Evolutionary conservation across 768 basidiomycete genomes (phyloP).

Genomic region (Paxillus involutus): DNA sequence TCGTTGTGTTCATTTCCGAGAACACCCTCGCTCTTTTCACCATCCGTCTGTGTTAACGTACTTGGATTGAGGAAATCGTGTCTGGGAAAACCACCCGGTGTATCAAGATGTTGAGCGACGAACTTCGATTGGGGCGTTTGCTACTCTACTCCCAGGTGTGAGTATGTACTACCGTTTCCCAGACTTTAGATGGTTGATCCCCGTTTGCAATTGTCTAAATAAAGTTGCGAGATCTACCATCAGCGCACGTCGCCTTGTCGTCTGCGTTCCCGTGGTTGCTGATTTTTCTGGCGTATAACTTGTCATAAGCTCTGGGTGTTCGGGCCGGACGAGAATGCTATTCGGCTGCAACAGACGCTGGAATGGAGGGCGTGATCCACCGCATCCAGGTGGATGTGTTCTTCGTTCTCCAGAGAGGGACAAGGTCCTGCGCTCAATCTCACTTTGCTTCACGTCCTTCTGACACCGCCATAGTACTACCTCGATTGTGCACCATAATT

Average conservation of each 20-base stretch:
- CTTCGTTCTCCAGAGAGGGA: not conserved
- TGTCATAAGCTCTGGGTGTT: not conserved
- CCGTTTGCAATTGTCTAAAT: conserved; percentile 17
- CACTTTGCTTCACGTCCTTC: not conserved
- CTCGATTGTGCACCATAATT: not conserved
- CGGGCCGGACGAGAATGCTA: not conserved
- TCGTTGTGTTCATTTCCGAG: conserved; percentile 24
- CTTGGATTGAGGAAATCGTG: not conserved
- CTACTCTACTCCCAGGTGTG: conserved; percentile 18
- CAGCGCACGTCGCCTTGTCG: not conserved
- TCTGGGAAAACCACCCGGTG: conserved; percentile 5
- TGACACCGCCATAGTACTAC: too few relatives aligned
- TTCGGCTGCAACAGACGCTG: not conserved
- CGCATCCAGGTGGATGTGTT: not conserved
- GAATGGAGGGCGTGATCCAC: not conserved
- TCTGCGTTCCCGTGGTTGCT: conserved; percentile 10
- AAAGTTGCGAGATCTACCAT: conserved; percentile 1
- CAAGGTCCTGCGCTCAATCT: not conserved
- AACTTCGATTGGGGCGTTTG: conserved; percentile 4
- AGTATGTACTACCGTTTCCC: conserved; percentile 10
- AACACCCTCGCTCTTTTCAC: conserved; percentile 1
- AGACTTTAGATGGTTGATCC: conserved; percentile 26
- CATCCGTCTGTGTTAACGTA: conserved; percentile 18
- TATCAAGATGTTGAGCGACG: not conserved
- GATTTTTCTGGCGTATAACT: not conserved